These are phyloP conservation scores for Avena insularis DNA, from an alignment of 176 grass and related monocot genomes.

Conservation along the genomic window DNA sequence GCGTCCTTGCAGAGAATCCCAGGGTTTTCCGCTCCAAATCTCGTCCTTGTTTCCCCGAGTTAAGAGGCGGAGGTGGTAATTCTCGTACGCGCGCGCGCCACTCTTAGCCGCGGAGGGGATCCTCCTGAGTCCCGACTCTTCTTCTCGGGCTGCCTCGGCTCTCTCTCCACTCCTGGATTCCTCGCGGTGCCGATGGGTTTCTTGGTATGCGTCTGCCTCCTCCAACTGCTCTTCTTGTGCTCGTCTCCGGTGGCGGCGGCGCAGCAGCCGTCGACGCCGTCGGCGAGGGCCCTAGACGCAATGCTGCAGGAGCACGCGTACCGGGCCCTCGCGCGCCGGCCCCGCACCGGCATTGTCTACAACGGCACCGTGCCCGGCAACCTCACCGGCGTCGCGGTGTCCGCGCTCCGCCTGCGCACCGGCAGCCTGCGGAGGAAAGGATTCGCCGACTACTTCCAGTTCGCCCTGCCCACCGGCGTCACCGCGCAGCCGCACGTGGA, in stretches of 20 bases:
- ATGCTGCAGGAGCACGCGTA: conserved; percentile 75
- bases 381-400: conserved; percentile 62
- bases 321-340: conserved; percentile 52
- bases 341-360: conserved; percentile 71
- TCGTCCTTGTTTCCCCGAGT: conserved; percentile 22
- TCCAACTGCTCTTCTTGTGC: conserved; percentile 22
- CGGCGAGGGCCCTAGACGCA: conserved; percentile 60
- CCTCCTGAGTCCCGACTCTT: neutral
- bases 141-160: neutral
- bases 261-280: conserved; percentile 1
- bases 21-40: conserved; percentile 23
- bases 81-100: neutral
- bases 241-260: conserved; percentile 3
- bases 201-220: conserved; percentile 15
- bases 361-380: conserved; percentile 57
- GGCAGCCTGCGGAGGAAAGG: conserved; percentile 76
- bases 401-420: conserved; percentile 76
- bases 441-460: conserved; percentile 53
- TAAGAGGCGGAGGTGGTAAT: conserved; percentile 28
- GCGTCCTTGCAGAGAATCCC: conserved; percentile 39
- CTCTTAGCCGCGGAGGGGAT: neutral
- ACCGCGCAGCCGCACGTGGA: conserved; percentile 64
- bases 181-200: conserved; percentile 18
- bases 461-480: conserved; percentile 63
- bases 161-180: neutral